Evolutionary conservation across 1,284 basidiomycete species (phyloP).

Genomic region (Trichosporon faecale): DNA sequence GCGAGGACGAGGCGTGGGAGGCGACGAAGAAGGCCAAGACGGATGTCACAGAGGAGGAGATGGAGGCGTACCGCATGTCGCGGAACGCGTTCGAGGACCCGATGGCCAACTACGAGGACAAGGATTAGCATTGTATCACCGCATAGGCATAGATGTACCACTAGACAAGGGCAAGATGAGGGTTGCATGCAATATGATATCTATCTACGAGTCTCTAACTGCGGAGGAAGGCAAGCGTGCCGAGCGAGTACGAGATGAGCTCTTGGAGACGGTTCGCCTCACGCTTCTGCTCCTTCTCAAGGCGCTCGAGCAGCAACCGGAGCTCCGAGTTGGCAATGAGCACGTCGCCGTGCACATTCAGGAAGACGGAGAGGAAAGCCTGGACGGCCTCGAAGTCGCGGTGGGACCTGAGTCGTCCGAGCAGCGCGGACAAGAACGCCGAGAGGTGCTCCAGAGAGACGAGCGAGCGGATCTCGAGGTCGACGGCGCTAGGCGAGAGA

Average conservation of each 20-base stretch:
- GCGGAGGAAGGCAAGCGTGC: slow-evolving; percentile 50
- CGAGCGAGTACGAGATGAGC: slow-evolving; percentile 50
- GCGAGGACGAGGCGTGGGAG: slow-evolving; percentile 57
- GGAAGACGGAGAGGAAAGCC: slow-evolving; percentile 77
- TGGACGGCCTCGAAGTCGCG: slow-evolving; percentile 96
- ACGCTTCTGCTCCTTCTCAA: slow-evolving; percentile 64
- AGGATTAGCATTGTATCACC: slow-evolving; percentile 16
- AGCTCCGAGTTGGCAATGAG: slow-evolving; percentile 68
- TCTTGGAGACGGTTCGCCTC: slow-evolving; percentile 66
- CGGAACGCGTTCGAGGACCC: slow-evolving; percentile 51
- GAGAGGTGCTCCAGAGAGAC: slow-evolving; percentile 64
- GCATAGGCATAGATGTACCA: slow-evolving; percentile 13
- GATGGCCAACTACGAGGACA: slow-evolving; percentile 53
- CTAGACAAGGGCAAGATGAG: neutral
- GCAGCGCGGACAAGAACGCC: slow-evolving; percentile 72
- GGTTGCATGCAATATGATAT: neutral
- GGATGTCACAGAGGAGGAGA: slow-evolving; percentile 87
- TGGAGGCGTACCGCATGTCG: slow-evolving; percentile 58
- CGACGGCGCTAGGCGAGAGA: slow-evolving; percentile 83
- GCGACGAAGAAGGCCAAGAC: slow-evolving; percentile 53
- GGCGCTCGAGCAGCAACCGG: slow-evolving; percentile 57
- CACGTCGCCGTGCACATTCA: slow-evolving; percentile 78
- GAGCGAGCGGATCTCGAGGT: slow-evolving; percentile 79
- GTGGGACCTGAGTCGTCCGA: slow-evolving; percentile 68
- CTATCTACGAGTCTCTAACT: slow-evolving; percentile 15